phyloP scores from a whole-genome alignment of 2,329 filamentous ascomycete species.

The Penicillium sumatraense region DNA sequence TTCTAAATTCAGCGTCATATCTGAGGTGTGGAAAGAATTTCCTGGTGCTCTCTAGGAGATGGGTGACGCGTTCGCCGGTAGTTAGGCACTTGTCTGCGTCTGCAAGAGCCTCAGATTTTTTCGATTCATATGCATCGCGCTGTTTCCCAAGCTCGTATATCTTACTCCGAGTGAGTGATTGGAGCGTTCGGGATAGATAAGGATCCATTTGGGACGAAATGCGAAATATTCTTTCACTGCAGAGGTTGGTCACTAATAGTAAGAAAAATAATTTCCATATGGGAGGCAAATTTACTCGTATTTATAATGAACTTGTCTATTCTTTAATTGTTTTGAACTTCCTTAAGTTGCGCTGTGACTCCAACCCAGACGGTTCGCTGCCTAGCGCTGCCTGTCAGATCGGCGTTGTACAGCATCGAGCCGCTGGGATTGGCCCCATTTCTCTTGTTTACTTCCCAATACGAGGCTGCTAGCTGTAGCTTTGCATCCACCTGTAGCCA shows the following conservation, averaged over 20 bases:
- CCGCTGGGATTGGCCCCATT: not conserved
- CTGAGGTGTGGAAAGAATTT: constrained; percentile 17
- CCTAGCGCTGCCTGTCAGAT: not conserved
- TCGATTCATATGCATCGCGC: constrained; percentile 18
- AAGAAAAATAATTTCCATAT: not conserved
- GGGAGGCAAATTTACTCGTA: too few relatives aligned
- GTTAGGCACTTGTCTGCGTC: constrained; percentile 8
- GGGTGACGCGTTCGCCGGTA: constrained; percentile 2
- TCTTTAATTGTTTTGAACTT: not conserved
- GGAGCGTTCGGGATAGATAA: constrained; percentile 10
- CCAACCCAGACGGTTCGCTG: not conserved
- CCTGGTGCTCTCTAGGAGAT: constrained; percentile 16
- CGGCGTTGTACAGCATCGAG: not conserved
- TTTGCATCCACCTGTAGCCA: too few relatives aligned
- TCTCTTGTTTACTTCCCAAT: not conserved
- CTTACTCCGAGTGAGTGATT: constrained; percentile 29
- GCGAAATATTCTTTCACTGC: constrained; percentile 2
- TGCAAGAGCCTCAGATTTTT: constrained; percentile 20
- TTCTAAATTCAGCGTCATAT: constrained; percentile 22
- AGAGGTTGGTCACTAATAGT: too few relatives aligned
- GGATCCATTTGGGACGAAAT: not conserved
- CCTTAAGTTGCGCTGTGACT: not conserved
- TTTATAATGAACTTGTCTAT: too few relatives aligned
- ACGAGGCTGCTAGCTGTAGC: too few relatives aligned
- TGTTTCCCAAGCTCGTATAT: constrained; percentile 34